These are phyloP conservation scores for Fomitopsis palustris DNA, from an alignment of 1,284 basidiomycete genomes.

Conservation along the genomic window DNA sequence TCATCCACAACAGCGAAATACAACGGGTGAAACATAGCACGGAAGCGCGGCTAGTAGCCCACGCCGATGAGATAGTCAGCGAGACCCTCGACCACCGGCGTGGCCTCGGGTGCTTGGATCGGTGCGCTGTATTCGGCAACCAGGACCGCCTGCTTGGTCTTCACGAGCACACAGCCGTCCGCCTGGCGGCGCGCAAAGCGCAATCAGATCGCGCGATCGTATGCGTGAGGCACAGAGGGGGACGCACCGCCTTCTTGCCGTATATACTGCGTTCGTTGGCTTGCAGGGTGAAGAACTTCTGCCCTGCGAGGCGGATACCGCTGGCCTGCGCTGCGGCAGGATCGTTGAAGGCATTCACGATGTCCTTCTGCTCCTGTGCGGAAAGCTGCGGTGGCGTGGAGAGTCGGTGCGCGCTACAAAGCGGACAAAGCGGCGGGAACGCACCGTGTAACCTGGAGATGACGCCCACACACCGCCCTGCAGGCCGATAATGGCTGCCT, in stretches of 20 bases:
- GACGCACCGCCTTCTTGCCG: slow-evolving; percentile 76
- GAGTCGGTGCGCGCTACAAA: background rate
- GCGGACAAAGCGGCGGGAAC: slow-evolving; percentile 20
- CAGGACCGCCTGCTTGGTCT: slow-evolving; percentile 87
- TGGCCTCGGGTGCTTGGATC: slow-evolving; percentile 70
- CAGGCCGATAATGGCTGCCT: slow-evolving; percentile 85
- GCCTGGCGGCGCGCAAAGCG: slow-evolving; percentile 40
- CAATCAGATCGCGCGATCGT: background rate
- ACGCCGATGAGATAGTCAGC: slow-evolving; percentile 79
- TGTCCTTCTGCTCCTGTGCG: slow-evolving; percentile 70
- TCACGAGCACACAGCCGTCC: slow-evolving; percentile 80
- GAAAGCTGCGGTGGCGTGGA: slow-evolving; percentile 44
- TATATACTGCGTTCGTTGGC: slow-evolving; percentile 67
- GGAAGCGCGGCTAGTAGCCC: slow-evolving; percentile 38
- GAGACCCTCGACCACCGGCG: slow-evolving; percentile 68
- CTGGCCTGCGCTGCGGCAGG: slow-evolving; percentile 42
- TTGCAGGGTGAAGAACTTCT: slow-evolving; percentile 80
- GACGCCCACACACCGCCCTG: slow-evolving; percentile 89
- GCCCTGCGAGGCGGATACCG: slow-evolving; percentile 69
- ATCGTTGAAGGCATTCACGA: slow-evolving; percentile 55
- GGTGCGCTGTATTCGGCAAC: slow-evolving; percentile 78
- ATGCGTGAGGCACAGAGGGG: background rate
- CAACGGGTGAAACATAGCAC: background rate
- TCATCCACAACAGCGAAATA: slow-evolving; percentile 4
- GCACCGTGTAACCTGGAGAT: slow-evolving; percentile 71